Percentiles rank a stretch among this genome's conserved stretches.
Conservation (phyloP, 2,329 filamentous ascomycete genomes). For the Xylaria sp. region DNA sequence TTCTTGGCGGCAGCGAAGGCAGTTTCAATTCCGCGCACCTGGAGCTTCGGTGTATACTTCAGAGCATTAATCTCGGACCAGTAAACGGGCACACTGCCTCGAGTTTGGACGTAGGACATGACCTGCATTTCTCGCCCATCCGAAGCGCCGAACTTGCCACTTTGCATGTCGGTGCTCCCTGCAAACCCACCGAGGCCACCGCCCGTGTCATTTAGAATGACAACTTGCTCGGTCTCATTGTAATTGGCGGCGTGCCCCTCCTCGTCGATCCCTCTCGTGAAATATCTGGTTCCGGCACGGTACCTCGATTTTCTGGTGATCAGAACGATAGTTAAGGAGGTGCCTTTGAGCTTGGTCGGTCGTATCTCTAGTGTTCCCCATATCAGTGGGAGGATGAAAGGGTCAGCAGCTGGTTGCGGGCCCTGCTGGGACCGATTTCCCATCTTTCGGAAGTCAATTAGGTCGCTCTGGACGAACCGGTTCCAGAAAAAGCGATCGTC, state of each 20-base stretch:
- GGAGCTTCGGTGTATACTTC: slow-evolving; percentile 87
- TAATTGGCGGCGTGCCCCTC: slow-evolving; percentile 97
- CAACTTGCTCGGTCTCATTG: slow-evolving; percentile 95
- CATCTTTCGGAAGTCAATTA: slow-evolving; percentile 82
- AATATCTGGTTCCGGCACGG: slow-evolving; percentile 90
- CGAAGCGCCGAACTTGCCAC: slow-evolving; percentile 66
- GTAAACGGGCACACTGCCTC: slow-evolving; percentile 93
- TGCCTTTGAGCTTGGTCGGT: slow-evolving; percentile 83
- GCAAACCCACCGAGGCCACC: slow-evolving; percentile 80
- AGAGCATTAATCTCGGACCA: slow-evolving; percentile 97
- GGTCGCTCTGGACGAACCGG: slow-evolving; percentile 84
- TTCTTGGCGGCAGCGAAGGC: slow-evolving; percentile 78
- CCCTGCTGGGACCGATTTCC: slow-evolving; percentile 68
- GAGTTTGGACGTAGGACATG: slow-evolving; percentile 92
- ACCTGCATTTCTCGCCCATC: slow-evolving; percentile 81
- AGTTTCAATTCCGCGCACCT: slow-evolving; percentile 83
- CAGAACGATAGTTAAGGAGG: slow-evolving; percentile 80
- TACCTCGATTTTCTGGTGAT: slow-evolving; percentile 89
- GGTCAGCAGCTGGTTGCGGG: slow-evolving; percentile 78
- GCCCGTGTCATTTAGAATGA: slow-evolving; percentile 83
- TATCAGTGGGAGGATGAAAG: slow-evolving; percentile 93
- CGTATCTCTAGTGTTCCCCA: slow-evolving; percentile 95
- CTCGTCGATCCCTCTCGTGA: slow-evolving; percentile 92
- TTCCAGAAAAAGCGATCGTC: slow-evolving; percentile 99
- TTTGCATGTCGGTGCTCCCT: slow-evolving; percentile 76